Evolutionary conservation across 805 yeast species (phyloP).

Genomic region (Ogataea chonburiensis): DNA sequence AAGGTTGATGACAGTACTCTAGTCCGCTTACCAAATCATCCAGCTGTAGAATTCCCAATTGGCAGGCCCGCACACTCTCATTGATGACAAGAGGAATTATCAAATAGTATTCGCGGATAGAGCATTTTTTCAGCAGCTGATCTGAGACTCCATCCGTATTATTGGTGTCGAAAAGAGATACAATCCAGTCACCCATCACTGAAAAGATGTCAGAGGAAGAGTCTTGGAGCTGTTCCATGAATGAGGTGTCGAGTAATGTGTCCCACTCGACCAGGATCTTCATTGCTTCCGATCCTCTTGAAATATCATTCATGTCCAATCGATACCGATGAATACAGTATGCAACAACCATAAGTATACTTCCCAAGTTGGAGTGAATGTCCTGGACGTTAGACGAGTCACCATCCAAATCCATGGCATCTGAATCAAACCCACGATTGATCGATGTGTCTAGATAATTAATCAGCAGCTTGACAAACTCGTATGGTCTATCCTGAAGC

Average conservation of each 20-base stretch:
- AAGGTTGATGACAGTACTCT: conserved; percentile 83
- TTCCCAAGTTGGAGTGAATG: conserved; percentile 65
- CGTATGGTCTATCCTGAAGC: conserved; percentile 44
- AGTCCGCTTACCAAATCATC: conserved; percentile 72
- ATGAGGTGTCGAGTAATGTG: conserved; percentile 11
- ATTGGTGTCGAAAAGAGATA: conserved; percentile 63
- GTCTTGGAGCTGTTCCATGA: conserved; percentile 19
- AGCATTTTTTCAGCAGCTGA: conserved; percentile 65
- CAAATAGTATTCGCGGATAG: conserved; percentile 63
- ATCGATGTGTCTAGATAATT: conserved; percentile 48
- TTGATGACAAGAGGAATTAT: conserved; percentile 73
- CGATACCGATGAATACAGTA: conserved; percentile 17
- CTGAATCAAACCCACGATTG: conserved; percentile 19
- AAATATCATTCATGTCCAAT: conserved; percentile 11
- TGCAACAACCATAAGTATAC: conserved; percentile 47
- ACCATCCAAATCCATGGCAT: conserved; percentile 37
- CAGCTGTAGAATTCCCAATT: conserved; percentile 51
- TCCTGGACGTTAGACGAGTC: conserved; percentile 64
- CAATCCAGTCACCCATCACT: conserved; percentile 67
- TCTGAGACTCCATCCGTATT: conserved; percentile 77
- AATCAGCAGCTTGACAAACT: conserved; percentile 44
- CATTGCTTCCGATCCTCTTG: conserved; percentile 7
- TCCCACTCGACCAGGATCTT: conserved; percentile 17
- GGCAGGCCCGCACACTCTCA: conserved; percentile 65
- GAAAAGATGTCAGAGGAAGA: conserved; percentile 26